A percentile compares a stretch with the other conserved stretches of the same genome.
These are phyloP conservation scores for Clarkia xantiana DNA, from an alignment of 345 rosid species.

Conservation along the genomic window DNA sequence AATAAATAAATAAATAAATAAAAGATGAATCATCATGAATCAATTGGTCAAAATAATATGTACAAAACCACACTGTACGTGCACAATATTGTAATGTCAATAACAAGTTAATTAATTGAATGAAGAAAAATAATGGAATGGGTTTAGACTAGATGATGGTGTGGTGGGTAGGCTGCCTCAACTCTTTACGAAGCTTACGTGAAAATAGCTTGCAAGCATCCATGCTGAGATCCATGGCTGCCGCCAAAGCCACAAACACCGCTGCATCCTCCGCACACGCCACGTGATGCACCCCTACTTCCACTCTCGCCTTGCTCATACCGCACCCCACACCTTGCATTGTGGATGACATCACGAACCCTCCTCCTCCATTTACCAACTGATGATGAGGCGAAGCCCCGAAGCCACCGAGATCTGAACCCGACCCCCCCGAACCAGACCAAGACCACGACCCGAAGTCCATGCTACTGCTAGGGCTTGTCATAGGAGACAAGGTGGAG, in stretches of 20 bases:
- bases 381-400: slow-evolving; percentile 82
- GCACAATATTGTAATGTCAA: too few relatives aligned
- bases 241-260: slow-evolving; percentile 76
- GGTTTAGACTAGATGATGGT: slow-evolving; percentile 35
- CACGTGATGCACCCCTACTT: slow-evolving; percentile 84
- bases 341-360: slow-evolving; percentile 83
- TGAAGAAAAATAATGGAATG: too few relatives aligned
- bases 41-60: too few relatives aligned
- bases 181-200: slow-evolving; percentile 70
- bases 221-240: slow-evolving; percentile 92
- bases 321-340: slow-evolving; percentile 43
- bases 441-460: slow-evolving; percentile 64
- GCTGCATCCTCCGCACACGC: slow-evolving; percentile 97
- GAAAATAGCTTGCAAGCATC: slow-evolving; percentile 81
- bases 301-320: slow-evolving; percentile 62
- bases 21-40: too few relatives aligned
- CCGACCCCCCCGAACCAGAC: slow-evolving; percentile 48
- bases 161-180: slow-evolving; percentile 48
- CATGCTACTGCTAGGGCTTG: slow-evolving; percentile 72
- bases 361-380: slow-evolving; percentile 13
- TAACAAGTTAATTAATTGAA: too few relatives aligned
- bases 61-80: too few relatives aligned
- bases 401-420: slow-evolving; percentile 27
- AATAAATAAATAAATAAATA: too few relatives aligned
- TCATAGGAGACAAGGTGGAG: slow-evolving; percentile 34